phyloP scores from a whole-genome alignment of 768 basidiomycete species.

The Roridomyces roridus region DNA sequence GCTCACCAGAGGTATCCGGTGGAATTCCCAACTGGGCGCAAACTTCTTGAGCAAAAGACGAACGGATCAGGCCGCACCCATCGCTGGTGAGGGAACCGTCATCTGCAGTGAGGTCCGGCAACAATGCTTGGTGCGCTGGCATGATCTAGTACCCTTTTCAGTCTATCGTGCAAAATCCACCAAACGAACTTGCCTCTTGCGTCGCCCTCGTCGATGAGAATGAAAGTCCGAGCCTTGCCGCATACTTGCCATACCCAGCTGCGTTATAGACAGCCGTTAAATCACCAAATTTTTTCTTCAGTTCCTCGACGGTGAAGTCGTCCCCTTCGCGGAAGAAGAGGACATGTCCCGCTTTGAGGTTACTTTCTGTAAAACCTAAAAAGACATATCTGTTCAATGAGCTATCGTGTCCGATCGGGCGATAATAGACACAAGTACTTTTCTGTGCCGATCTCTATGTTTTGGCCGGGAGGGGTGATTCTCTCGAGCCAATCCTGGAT shows the following conservation, averaged over 20 bases:
- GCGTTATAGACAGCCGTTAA: slow-evolving; percentile 22
- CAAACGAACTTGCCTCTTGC: slow-evolving; percentile 10
- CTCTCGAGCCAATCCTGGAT: slow-evolving; percentile 18
- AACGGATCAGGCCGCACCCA: slow-evolving; percentile 30
- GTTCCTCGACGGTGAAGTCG: slow-evolving; percentile 13
- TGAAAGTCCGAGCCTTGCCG: slow-evolving; percentile 28
- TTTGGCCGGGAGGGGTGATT: slow-evolving; percentile 7
- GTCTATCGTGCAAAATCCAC: too few species aligned
- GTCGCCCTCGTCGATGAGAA: slow-evolving; percentile 28
- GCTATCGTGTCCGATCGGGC: background rate
- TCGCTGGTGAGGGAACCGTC: slow-evolving; percentile 30
- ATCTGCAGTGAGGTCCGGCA: slow-evolving; percentile 21
- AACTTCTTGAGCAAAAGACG: slow-evolving; percentile 22
- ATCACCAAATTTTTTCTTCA: slow-evolving; percentile 27
- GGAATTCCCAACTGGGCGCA: slow-evolving; percentile 2
- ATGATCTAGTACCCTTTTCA: slow-evolving; percentile 11
- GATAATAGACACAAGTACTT: slow-evolving; percentile 20
- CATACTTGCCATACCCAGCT: slow-evolving; percentile 30
- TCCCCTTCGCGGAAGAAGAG: slow-evolving; percentile 25
- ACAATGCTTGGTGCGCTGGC: slow-evolving; percentile 3
- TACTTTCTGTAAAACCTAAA: slow-evolving; percentile 25
- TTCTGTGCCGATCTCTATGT: background rate
- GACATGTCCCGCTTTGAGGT: slow-evolving; percentile 23
- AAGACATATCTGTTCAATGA: slow-evolving; percentile 21
- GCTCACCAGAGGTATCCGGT: slow-evolving; percentile 20